Percentiles rank a stretch among this genome's conserved stretches.
Conservation (phyloP, 352 stramenopile genomes). For the Pythium pyrilobum region DNA sequence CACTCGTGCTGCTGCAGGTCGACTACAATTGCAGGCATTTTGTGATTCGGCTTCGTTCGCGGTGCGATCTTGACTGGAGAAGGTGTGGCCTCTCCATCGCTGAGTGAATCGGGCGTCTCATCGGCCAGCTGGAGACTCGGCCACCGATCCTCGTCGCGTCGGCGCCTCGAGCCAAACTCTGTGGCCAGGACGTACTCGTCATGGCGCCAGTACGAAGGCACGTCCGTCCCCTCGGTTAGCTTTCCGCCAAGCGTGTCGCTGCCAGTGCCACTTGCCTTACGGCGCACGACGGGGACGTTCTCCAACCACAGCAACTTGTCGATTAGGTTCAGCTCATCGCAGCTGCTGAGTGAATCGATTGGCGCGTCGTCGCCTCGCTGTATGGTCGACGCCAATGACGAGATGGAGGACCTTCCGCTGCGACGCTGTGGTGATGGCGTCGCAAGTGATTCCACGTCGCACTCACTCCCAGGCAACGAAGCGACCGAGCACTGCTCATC, state of each 20-base stretch:
- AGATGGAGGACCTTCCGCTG: background rate
- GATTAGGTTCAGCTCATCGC: background rate
- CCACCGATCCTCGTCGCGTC: background rate
- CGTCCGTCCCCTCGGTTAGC: background rate
- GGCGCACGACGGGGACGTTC: background rate
- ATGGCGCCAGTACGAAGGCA: background rate
- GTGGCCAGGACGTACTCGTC: background rate
- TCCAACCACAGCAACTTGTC: slow-evolving; percentile 2
- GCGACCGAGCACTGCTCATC: too few species aligned
- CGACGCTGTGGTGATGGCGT: too few species aligned
- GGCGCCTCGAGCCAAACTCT: background rate
- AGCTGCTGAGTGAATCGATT: background rate
- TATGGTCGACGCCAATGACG: background rate
- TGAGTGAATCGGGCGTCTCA: background rate
- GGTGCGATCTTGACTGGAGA: background rate
- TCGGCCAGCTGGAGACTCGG: too few species aligned
- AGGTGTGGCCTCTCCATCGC: background rate
- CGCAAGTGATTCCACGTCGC: background rate
- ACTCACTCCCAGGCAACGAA: background rate
- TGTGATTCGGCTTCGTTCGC: too few species aligned
- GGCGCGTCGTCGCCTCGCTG: background rate
- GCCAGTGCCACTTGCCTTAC: too few species aligned
- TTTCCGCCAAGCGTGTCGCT: background rate
- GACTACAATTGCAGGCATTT: background rate
- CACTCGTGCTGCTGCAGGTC: background rate